Evolutionary conservation across 805 yeast species (phyloP), one percentile per base, ranked within the genome.

Genomic region (Yamadazyma endophytica): DNA sequence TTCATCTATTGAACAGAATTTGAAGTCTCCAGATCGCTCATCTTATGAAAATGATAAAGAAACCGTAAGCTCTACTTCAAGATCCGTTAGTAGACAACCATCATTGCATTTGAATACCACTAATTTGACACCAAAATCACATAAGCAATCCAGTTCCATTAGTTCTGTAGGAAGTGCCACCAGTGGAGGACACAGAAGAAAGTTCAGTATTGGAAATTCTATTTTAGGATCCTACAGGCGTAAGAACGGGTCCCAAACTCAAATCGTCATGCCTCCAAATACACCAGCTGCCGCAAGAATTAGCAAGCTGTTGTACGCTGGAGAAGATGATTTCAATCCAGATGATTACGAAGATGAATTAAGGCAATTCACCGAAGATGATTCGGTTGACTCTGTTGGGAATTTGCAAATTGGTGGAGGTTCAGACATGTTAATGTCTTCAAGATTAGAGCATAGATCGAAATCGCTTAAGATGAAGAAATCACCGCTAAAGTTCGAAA

Each of bases 401-500:
- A 76, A 71, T 7, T 44, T 59, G 28, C 49, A 52, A 45, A 60
- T 63, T 37, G 77, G 72, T 9, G 71, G 70, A 6, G 80, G 75
- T 12, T 57, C 67, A 29, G 82, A 79, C 49, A 77, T 77, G 82
- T 61, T 79, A 43, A 55, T 76, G 6, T 74, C 82, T 3, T 70
- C 79, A 31, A 58, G 79, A 43, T 45, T 77, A 27, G 82, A 77
- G 42, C 82, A 77, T 36, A 40, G 55, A 48, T 29, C 37, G 13
- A 36, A 43, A 18, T 21, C 31, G 2, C 9, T 19, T 21, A 39
- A 36, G 13, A 27, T 37, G 13, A 42, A 43, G 35, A 56, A 53
- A 36, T 56, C 67, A 9, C 95, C 95, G 13, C 69, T 90, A 49
- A 79, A 82, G 49, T 89, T 89, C 58, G 97, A 90, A 53, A 84